Evolutionary conservation across 805 yeast species (phyloP).

Genomic region (Yarrowia sp.): DNA sequence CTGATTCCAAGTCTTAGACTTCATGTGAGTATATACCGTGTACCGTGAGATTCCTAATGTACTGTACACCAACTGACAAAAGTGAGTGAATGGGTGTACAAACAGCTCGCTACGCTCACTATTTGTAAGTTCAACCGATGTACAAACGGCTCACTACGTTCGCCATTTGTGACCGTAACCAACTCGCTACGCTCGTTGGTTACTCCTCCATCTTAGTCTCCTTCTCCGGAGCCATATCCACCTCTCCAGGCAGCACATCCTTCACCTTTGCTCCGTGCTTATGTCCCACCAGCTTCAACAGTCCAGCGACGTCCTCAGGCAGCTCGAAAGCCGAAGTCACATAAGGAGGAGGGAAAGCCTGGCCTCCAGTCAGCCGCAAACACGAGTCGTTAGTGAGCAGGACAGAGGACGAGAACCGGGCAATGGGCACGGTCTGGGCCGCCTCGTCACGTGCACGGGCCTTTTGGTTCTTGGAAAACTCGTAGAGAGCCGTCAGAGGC

Average conservation of each 20-base stretch:
- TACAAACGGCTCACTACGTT: too few relatives aligned
- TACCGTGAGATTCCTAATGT: too few relatives aligned
- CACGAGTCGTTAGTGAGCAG: conserved; percentile 66
- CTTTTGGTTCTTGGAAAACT: conserved; percentile 63
- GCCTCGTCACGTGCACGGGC: conserved; percentile 48
- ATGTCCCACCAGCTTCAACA: conserved; percentile 46
- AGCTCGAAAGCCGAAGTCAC: conserved; percentile 80
- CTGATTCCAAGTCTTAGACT: too few relatives aligned
- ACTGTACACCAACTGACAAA: too few relatives aligned
- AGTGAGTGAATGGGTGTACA: too few relatives aligned
- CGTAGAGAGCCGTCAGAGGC: conserved; percentile 70
- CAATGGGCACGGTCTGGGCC: conserved; percentile 67
- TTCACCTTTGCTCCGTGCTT: conserved; percentile 48
- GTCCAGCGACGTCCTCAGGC: conserved; percentile 52
- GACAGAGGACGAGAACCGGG: conserved; percentile 82
- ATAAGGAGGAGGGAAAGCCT: conserved; percentile 79
- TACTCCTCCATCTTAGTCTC: conserved; percentile 19
- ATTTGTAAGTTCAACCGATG: too few relatives aligned
- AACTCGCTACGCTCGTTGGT: neutral
- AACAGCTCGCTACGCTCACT: too few relatives aligned
- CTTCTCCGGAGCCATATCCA: conserved; percentile 26
- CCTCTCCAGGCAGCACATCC: conserved; percentile 46
- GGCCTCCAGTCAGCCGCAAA: conserved; percentile 83
- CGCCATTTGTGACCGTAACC: neutral
- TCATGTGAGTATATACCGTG: too few relatives aligned